Base-by-base conservation (phyloP, 441 rosid species). In the Adansonia rubrostipa region DNA sequence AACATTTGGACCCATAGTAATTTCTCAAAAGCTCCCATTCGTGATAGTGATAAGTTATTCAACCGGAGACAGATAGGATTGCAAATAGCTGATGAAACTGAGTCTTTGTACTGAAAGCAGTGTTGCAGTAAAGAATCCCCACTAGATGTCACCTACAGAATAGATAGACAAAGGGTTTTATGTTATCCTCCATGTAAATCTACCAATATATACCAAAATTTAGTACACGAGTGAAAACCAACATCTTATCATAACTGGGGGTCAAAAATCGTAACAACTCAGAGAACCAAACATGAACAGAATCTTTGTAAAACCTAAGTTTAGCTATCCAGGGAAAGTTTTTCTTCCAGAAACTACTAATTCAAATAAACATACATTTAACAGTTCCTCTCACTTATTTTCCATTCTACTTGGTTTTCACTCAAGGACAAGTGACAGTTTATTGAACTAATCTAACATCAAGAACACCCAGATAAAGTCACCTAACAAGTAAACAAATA, bases 1-100 rank as follows among this genome's bases (percentile, higher is more conserved):
- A 94, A 87, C 88, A 92, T 89, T 84, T 91, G 97, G 76, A 96
- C 97, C 97, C 97, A 92, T 80, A 96, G 78, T 47, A 95, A 85
- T 67, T 85, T 91, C 77, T 88, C 92, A 75, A 90, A 80, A 69
- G 88, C 86, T 62, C 94, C 92, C 76, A 90, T 54, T 62, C 83
- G 87, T 64, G 99, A 90, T 66, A 93, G 73, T 42, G 92, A 90
- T 79, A 93, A 80, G 36, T 91, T 89, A 86, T 88, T 89, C 77
- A 93, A 84, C 76, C 92, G 86, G 15, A 95, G 80, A 78, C 90
- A 91, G 33, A 90, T 73, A 70, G 85, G 81, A 53, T 74, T 83
- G 69, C 75, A 51, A 48, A 44, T 51, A 75, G 9, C 42, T 28
- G 77, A 61, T 17, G 86, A 80, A 80, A 78, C 80, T 58, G 78